phyloP scores from a whole-genome alignment of 192 early-diverging fungal species.

The Glomus cerebriforme region DNA sequence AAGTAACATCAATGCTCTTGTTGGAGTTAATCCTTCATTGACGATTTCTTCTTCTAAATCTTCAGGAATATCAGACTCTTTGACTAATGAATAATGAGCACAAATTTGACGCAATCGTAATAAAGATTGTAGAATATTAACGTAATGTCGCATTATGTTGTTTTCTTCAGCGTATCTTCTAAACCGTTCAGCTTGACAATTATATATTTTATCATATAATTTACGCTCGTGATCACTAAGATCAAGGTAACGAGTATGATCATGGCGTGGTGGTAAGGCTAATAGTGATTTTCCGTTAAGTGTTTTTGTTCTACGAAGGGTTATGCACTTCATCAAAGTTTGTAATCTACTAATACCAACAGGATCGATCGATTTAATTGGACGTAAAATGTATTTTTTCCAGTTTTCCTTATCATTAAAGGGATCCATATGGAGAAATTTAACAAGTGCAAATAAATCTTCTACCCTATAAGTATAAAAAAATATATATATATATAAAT shows the following conservation, averaged over 20 bases:
- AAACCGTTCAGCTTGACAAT: constrained; percentile 62
- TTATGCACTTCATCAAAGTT: constrained; percentile 73
- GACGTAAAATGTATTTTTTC: constrained; percentile 42
- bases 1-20: constrained; percentile 35
- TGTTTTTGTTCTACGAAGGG: constrained; percentile 87
- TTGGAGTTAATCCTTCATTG: constrained; percentile 35
- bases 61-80: constrained; percentile 32
- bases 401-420: constrained; percentile 45
- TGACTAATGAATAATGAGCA: constrained; percentile 42
- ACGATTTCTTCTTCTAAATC: constrained; percentile 36
- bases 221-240: constrained; percentile 64
- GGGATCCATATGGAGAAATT: constrained; percentile 69
- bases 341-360: constrained; percentile 52
- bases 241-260: constrained; percentile 61
- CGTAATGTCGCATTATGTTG: constrained; percentile 70
- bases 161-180: constrained; percentile 58
- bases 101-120: constrained; percentile 48
- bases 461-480: constrained; percentile 53
- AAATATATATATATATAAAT: constrained; percentile 2
- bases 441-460: constrained; percentile 85
- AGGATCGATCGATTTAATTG: constrained; percentile 43
- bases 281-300: constrained; percentile 78
- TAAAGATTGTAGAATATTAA: constrained; percentile 60
- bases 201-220: constrained; percentile 70
- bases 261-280: constrained; percentile 66